Evolutionary conservation across 768 basidiomycete genomes (phyloP), one percentile per base, ranked within the genome.

Genomic region (Termitomyces sp.): DNA sequence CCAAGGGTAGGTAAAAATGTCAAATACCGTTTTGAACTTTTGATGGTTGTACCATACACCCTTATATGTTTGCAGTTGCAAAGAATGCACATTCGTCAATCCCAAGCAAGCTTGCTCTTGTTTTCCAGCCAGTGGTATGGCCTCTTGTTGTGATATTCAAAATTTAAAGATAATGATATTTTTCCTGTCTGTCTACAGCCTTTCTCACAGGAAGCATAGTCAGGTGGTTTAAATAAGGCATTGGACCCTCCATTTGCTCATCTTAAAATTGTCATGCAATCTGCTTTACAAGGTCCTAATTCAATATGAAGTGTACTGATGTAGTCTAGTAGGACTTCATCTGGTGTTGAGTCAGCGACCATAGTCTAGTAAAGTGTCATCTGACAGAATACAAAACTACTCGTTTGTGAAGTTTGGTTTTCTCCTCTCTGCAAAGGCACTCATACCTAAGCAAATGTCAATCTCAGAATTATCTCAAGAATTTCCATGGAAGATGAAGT

Each of bases 401-500:
- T 59, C 56, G 30, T 95, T 80, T 32, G 85, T 86, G 75, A 93
- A 99, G 24, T 82, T 79, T 14, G 96, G 76, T 73, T 90, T 90
- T 68, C 96, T 82, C 79, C 98, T 99, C 73, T 97, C 92, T 10
- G 86, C 85, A 66, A 99, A 98, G 22, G 96, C 96, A 24, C 78
- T 70, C 96, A 98, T 99, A 20, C 96, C 95, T 96, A n/a, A n/a
- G 78, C 75, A 56, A 80, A 81, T 16, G 80, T 77, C 57, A 80
- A 64, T 51, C 78, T 80, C 49, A 22, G 33, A 32, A 13, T 58
- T 9, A n/a, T n/a, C 18, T 59, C 14, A 54, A 32, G 24, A 55
- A 52, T 33, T 35, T 44, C 14, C 4, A 13, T n/a, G 20, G 24
- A 26, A 24, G 20, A 24, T n/a, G 22, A 6, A 30, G 32, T 2